Base-by-base conservation (phyloP, 2,329 filamentous ascomycete genomes). In the Clathrospora elynae region DNA sequence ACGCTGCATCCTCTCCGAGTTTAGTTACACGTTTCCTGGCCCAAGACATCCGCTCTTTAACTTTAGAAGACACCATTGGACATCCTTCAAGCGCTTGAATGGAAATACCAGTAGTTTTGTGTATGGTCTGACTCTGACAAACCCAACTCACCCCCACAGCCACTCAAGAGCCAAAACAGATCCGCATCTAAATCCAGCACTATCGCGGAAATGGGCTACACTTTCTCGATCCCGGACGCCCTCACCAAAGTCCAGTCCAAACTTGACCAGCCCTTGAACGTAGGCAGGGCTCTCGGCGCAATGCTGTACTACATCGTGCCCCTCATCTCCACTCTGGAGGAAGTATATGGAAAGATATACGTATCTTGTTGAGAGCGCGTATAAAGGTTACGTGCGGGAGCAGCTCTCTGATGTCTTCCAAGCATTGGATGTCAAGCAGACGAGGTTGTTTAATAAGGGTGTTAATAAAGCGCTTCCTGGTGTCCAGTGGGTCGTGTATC, bases 381-480 rank as follows among this genome's bases (percentile, higher is more conserved):
- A 41, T 22, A 50, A 48, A 24, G 5, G 28, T 2, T 32, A 29
- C 13, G 22, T 51, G 9, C 24, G 18, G 3, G 33, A 45, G 17
- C 30, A 35, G 20, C 24, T 57, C 9, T 34, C 28, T 9, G 44
- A 47, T 4, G 4, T 49, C 2, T 50, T 57, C 31, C 5, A 29
- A 3, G 24, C 16, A 2, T 50, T 39, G 47, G 42, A 12, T n/a
- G 14, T 11, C 17, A 40, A 39, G 17, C 20, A 51, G 10, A 59
- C 35, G 18, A 33, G 41, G 37, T n/a, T 32, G 12, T 56, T 61
- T 33, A 59, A 61, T 23, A 55, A 54, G 10, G 51, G 55, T 2
- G 32, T 55, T 6, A 42, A 55, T 38, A 42, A 37, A 19, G 49
- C 39, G 28, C 14, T 53, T 3, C 44, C 23, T 8, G 33, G 37